These are phyloP conservation scores for Entomortierella chlamydospora DNA, from an alignment of 192 early-diverging fungal species.

Conservation along the genomic window DNA sequence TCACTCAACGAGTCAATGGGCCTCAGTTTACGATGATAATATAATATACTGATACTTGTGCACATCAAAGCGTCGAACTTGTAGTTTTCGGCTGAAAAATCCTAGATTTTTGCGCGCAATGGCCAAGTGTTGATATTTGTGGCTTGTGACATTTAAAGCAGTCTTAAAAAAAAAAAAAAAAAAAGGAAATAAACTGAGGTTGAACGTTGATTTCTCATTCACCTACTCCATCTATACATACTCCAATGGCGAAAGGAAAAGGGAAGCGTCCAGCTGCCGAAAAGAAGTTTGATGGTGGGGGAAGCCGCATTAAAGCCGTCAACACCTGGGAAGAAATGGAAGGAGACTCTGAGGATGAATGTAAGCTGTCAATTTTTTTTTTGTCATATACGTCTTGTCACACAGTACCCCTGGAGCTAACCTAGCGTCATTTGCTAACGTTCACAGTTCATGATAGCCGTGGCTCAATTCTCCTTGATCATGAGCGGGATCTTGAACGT, in stretches of 20 bases:
- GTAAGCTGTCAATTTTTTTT: conserved; percentile 52
- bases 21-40: conserved; percentile 12
- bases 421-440: not conserved
- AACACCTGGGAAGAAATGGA: conserved; percentile 80
- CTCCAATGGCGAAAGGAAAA: conserved; percentile 42
- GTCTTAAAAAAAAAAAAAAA: conserved; percentile 34
- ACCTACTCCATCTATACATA: not conserved
- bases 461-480: conserved; percentile 36
- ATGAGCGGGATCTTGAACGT: conserved; percentile 34
- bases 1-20: conserved; percentile 45
- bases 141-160: conserved; percentile 25
- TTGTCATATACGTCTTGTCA: not conserved
- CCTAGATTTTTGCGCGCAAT: not conserved
- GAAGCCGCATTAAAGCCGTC: conserved; percentile 70
- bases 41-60: too few relatives aligned
- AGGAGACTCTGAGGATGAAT: conserved; percentile 82
- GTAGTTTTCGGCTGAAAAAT: not conserved
- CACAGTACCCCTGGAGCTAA: not conserved
- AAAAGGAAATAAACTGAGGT: conserved; percentile 9
- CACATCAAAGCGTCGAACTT: too few relatives aligned
- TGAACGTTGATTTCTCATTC: conserved; percentile 2
- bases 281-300: conserved; percentile 51
- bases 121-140: conserved; percentile 7
- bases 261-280: conserved; percentile 42
- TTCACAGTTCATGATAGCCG: conserved; percentile 46